Conservation (phyloP, 1,284 basidiomycete genomes). For the Heterobasidion occidentale region DNA sequence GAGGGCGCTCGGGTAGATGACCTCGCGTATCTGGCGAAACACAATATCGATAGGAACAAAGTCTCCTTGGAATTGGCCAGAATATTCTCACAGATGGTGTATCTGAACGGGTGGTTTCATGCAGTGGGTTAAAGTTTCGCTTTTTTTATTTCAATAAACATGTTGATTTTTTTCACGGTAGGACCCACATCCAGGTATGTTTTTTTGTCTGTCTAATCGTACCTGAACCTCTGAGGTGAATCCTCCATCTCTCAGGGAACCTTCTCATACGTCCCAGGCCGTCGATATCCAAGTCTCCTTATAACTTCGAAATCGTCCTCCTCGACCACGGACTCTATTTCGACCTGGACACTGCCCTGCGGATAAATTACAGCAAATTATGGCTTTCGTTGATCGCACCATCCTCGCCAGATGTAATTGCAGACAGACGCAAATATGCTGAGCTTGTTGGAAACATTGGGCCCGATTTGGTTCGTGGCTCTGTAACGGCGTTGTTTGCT, state of each 20-base stretch:
- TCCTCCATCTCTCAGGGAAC: conserved; percentile 52
- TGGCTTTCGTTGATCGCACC: conserved; percentile 84
- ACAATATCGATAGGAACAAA: conserved; percentile 90
- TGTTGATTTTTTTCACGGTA: conserved; percentile 17
- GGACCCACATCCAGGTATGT: conserved; percentile 65
- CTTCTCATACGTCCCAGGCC: conserved; percentile 80
- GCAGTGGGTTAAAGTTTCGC: conserved; percentile 40
- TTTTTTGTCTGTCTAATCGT: not conserved
- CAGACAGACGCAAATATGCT: conserved; percentile 78
- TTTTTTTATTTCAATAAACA: not conserved
- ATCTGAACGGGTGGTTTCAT: conserved; percentile 90
- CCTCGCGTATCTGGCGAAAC: conserved; percentile 73
- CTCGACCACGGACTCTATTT: conserved; percentile 93
- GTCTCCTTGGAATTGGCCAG: conserved; percentile 85
- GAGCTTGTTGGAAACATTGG: conserved; percentile 85
- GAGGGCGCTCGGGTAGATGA: conserved; percentile 90
- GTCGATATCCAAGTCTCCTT: conserved; percentile 61
- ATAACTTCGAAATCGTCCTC: conserved; percentile 92
- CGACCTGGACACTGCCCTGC: conserved; percentile 72
- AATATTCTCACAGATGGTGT: conserved; percentile 95
- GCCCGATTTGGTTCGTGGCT: conserved; percentile 63
- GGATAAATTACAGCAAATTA: conserved; percentile 73
- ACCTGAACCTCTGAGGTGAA: not conserved
- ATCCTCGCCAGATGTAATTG: conserved; percentile 53
- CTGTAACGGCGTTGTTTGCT: not conserved